phyloP scores from a whole-genome alignment of 2,329 filamentous ascomycete genomes.

The Tricladium varicosporioides region DNA sequence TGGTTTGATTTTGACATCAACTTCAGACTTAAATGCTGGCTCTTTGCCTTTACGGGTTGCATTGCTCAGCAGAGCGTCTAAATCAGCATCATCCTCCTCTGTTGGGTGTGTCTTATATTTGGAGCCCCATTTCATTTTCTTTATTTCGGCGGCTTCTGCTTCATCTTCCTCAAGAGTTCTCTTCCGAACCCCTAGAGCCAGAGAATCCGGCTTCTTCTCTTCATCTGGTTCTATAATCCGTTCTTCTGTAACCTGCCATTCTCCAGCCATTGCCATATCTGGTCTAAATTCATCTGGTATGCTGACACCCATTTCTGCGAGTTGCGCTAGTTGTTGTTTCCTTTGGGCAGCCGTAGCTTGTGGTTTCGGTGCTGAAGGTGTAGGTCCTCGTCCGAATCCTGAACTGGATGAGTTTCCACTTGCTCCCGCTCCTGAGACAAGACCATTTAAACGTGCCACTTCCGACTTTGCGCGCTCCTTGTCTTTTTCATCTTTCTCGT shows the following conservation, averaged over 20 bases:
- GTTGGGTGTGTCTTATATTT: slow-evolving; percentile 35
- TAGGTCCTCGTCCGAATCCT: slow-evolving; percentile 24
- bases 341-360: slow-evolving; percentile 59
- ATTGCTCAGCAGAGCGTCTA: slow-evolving; percentile 40
- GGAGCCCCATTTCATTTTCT: slow-evolving; percentile 47
- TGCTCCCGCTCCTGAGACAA: slow-evolving; percentile 51
- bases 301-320: slow-evolving; percentile 82
- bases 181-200: slow-evolving; percentile 60
- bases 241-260: slow-evolving; percentile 69
- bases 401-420: slow-evolving; percentile 25
- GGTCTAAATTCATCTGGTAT: slow-evolving; percentile 75
- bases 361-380: slow-evolving; percentile 32
- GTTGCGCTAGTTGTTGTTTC: slow-evolving; percentile 81
- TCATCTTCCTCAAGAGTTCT: slow-evolving; percentile 58
- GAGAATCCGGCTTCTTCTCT: slow-evolving; percentile 41
- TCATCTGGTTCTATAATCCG: slow-evolving; percentile 38
- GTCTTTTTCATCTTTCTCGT: slow-evolving; percentile 78
- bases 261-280: slow-evolving; percentile 83
- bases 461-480: slow-evolving; percentile 81
- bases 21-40: slow-evolving; percentile 23
- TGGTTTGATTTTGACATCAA: slow-evolving; percentile 10
- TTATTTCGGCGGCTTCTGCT: slow-evolving; percentile 57
- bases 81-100: slow-evolving; percentile 30
- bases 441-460: slow-evolving; percentile 78
- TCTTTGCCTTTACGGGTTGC: slow-evolving; percentile 28